Conservation (phyloP, 2,329 filamentous ascomycete species). For the Sarocladium strictum region DNA sequence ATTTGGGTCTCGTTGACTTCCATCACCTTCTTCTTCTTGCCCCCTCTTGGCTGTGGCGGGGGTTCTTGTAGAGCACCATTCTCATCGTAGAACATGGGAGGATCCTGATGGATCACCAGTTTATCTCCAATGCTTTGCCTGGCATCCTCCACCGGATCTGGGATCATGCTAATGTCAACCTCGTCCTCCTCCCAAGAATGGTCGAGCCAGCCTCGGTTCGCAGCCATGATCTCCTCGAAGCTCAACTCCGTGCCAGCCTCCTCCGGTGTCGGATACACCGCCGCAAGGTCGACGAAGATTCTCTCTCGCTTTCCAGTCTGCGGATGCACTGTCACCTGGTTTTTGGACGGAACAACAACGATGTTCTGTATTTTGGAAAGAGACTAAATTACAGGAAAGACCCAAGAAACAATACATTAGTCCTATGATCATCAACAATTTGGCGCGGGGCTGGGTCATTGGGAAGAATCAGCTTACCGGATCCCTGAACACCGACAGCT, state of each 20-base stretch:
- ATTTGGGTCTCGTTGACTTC: conserved; percentile 91
- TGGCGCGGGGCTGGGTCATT: conserved; percentile 33
- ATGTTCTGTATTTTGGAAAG: conserved; percentile 58
- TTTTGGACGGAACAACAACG: conserved; percentile 62
- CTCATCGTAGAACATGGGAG: conserved; percentile 46
- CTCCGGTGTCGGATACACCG: conserved; percentile 73
- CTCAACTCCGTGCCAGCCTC: conserved; percentile 70
- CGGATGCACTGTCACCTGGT: conserved; percentile 77
- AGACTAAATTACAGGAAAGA: conserved; percentile 46
- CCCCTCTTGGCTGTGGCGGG: conserved; percentile 37
- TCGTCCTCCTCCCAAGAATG: conserved; percentile 47
- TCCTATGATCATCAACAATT: conserved; percentile 90
- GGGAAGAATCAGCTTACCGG: conserved; percentile 56
- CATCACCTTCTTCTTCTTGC: conserved; percentile 71
- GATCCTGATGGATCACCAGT: conserved; percentile 38
- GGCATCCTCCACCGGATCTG: conserved; percentile 24
- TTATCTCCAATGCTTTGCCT: conserved; percentile 26
- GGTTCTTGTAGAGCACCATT: conserved; percentile 48
- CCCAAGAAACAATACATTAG: conserved; percentile 64
- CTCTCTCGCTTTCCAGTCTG: conserved; percentile 78
- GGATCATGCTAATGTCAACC: conserved; percentile 27
- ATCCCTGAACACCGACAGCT: conserved; percentile 93
- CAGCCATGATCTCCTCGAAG: conserved; percentile 87
- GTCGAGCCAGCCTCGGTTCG: conserved; percentile 63
- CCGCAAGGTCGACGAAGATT: conserved; percentile 80